Evolutionary conservation across 1,284 basidiomycete genomes (phyloP).

Genomic region (Trametes polyzona): DNA sequence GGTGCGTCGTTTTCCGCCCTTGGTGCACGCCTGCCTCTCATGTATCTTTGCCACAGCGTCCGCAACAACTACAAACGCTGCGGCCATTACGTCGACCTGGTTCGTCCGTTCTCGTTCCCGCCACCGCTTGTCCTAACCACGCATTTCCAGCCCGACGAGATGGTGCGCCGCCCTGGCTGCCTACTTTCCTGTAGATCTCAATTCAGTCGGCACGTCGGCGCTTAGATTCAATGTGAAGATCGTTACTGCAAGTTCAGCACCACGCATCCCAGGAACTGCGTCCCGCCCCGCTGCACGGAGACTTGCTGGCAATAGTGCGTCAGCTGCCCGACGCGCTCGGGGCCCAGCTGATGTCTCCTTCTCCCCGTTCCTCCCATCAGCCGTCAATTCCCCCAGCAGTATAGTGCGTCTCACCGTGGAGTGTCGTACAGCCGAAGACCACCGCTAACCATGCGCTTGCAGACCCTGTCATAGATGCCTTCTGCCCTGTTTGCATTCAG

Average conservation of each 20-base stretch:
- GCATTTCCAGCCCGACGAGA: constrained; percentile 53
- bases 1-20: constrained; percentile 43
- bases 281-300: constrained; percentile 54
- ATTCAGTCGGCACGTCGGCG: constrained; percentile 26
- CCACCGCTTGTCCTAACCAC: constrained; percentile 18
- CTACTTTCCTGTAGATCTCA: constrained; percentile 25
- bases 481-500: constrained; percentile 45
- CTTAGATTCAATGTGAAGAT: constrained; percentile 61
- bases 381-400: constrained; percentile 71
- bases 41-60: constrained; percentile 43
- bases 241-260: constrained; percentile 72
- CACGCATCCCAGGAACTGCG: constrained; percentile 61
- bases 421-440: constrained; percentile 7
- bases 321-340: background rate
- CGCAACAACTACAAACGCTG: constrained; percentile 60
- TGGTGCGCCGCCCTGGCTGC: constrained; percentile 43
- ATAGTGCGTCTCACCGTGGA: constrained; percentile 43
- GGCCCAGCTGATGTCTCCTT: constrained; percentile 23
- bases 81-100: constrained; percentile 58
- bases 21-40: constrained; percentile 8
- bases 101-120: constrained; percentile 37
- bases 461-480: constrained; percentile 50
- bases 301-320: constrained; percentile 83
- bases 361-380: constrained; percentile 40
- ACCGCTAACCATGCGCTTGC: constrained; percentile 21